Base-by-base conservation (phyloP, 768 basidiomycete genomes). In the Lactarius akahatsu region DNA sequence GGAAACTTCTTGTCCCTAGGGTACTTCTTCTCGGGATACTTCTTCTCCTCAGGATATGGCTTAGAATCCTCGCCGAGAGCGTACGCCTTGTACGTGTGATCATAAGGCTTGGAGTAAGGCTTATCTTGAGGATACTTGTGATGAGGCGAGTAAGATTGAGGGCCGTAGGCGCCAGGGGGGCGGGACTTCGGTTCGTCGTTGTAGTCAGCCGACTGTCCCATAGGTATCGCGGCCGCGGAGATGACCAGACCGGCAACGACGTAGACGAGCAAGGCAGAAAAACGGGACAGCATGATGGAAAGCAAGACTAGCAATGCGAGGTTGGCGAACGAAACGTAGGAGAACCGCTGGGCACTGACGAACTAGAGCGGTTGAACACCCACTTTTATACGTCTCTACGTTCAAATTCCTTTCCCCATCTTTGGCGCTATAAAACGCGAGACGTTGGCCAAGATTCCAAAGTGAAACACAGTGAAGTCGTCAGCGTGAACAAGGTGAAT, bases 271-370 rank as follows among this genome's bases (percentile, higher is more conserved):
- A 67, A 43, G 30, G 62, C 28, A 56, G 66, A 67, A 62, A 67
- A 63, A 63, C 58, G 66, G 9, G 66, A 67, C 56, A 67, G 58
- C 66, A 67, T 67, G 62, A 59, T 56, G 26, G 34, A 63, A 56
- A 67, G 62, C 66, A 45, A 20, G 45, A 62, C 23, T 63, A 63
- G 62, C 20, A 63, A 63, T 63, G 43, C n/a, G 38, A 23, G 30
- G 26, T 0, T n/a, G 52, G 50, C 23, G 50, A 30, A 66, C 57
- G 50, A 28, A 66, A 50, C 50, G 57, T 38, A 36, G 57, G 57
- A 59, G 62, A 59, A 63, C 57, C 57, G 40, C 40, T 45, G 57
- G 66, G 58, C 18, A 63, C 66, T 63, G 58, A 40, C 38, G 58
- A 63, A 60, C 23, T 43, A 5, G 15, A 4, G 58, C 34, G 40